phyloP scores from a whole-genome alignment of 2,329 filamentous ascomycete genomes.

The Myriosclerotinia scirpicola region DNA sequence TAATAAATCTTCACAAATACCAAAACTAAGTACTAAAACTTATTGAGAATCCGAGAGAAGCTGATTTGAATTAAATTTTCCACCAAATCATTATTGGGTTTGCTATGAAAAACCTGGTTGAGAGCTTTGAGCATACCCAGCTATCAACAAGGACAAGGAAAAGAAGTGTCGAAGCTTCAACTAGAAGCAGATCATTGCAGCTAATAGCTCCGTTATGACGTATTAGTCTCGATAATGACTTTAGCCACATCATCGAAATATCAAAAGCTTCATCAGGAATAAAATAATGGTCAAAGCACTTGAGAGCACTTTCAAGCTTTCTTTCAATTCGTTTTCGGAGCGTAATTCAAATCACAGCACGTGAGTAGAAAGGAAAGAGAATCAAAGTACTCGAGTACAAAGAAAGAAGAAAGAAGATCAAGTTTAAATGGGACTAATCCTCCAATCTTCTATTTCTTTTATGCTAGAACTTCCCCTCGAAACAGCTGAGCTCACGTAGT shows the following conservation, averaged over 20 bases:
- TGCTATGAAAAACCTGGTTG: background rate
- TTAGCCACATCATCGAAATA: conserved; percentile 4
- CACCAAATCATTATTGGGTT: background rate
- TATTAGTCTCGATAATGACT: background rate
- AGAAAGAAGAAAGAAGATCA: too few relatives aligned
- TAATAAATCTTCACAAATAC: too few relatives aligned
- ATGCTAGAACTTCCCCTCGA: background rate
- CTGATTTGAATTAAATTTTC: background rate
- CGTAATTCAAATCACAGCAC: background rate
- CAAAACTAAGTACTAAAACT: too few relatives aligned
- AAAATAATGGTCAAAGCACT: background rate
- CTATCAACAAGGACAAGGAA: too few relatives aligned
- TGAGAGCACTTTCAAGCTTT: too few relatives aligned
- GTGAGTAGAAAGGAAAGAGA: background rate
- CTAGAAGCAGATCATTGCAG: conserved; percentile 6
- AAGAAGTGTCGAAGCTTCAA: too few relatives aligned
- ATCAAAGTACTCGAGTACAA: background rate
- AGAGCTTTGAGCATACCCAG: too few relatives aligned
- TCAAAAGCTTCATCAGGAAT: conserved; percentile 3
- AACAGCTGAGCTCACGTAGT: background rate
- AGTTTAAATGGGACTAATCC: background rate
- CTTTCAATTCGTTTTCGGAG: background rate
- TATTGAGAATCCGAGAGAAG: too few relatives aligned
- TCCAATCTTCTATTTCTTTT: background rate
- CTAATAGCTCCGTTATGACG: background rate